phyloP scores from a whole-genome alignment of 306 rosid genomes.

The Citrullus colocynthis region DNA sequence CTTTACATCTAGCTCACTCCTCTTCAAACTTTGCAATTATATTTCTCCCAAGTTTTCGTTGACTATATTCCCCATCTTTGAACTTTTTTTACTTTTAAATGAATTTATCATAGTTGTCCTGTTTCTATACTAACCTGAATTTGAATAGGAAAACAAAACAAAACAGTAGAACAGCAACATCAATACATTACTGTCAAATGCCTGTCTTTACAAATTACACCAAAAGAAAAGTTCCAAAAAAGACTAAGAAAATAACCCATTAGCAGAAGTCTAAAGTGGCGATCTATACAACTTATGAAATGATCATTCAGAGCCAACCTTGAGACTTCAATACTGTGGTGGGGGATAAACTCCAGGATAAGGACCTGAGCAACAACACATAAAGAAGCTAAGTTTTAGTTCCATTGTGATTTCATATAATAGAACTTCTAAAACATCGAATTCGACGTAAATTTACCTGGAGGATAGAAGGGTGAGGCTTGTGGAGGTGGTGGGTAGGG shows the following conservation, averaged over 20 bases:
- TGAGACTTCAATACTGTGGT: conserved; percentile 37
- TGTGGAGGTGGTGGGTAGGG: conserved; percentile 41
- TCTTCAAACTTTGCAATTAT: neutral
- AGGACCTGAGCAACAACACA: conserved; percentile 15
- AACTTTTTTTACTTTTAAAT: neutral
- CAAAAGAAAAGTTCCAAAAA: neutral
- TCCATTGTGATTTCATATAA: neutral
- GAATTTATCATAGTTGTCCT: neutral
- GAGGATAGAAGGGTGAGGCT: conserved; percentile 31
- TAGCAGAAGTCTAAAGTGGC: neutral
- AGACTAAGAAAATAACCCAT: neutral
- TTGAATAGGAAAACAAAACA: neutral
- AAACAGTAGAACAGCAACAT: neutral
- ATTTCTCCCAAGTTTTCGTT: neutral
- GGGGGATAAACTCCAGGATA: conserved; percentile 58
- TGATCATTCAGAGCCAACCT: neutral
- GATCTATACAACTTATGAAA: conserved; percentile 1
- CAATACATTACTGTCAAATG: neutral
- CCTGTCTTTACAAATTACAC: neutral
- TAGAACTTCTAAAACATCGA: neutral
- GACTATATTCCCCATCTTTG: neutral
- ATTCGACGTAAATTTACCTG: conserved; percentile 18
- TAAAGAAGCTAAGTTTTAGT: conserved; percentile 2
- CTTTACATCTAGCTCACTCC: neutral
- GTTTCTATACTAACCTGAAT: neutral